Percentiles rank a stretch among this genome's conserved stretches.
These are phyloP conservation scores for Syzygium syzygioides DNA, from an alignment of 441 rosid species.

Conservation along the genomic window DNA sequence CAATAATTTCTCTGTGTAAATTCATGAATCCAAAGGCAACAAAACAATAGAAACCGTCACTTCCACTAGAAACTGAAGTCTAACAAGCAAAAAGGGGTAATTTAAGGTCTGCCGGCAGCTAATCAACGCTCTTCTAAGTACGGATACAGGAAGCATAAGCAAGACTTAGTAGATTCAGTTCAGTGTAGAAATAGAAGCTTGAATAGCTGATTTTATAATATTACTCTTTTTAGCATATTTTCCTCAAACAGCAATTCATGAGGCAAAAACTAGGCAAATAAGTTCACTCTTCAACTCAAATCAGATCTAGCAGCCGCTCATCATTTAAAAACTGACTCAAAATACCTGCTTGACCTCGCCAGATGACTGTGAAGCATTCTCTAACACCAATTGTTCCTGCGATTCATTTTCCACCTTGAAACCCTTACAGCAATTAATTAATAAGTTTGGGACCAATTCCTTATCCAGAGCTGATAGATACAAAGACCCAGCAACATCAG, in stretches of 20 bases:
- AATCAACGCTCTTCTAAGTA: not conserved
- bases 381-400: conserved; percentile 40
- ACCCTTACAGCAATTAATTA: conserved; percentile 89
- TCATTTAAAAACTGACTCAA: conserved; percentile 1
- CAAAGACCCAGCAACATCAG: conserved; percentile 67
- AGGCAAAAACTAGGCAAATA: not conserved
- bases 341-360: conserved; percentile 66
- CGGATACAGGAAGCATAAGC: not conserved
- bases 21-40: not conserved
- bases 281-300: not conserved
- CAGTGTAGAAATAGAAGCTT: not conserved
- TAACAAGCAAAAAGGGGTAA: not conserved
- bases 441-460: conserved; percentile 70
- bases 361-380: conserved; percentile 48
- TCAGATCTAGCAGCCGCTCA: not conserved
- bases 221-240: not conserved
- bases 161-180: not conserved
- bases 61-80: not conserved
- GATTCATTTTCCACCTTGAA: conserved; percentile 58
- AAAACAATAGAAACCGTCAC: not conserved
- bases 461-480: conserved; percentile 63
- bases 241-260: not conserved
- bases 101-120: not conserved
- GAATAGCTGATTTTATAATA: not conserved
- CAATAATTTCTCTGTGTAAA: not conserved